Conservation (phyloP, 371 early-diverging fungal genomes). For the Umbelopsis sp. region DNA sequence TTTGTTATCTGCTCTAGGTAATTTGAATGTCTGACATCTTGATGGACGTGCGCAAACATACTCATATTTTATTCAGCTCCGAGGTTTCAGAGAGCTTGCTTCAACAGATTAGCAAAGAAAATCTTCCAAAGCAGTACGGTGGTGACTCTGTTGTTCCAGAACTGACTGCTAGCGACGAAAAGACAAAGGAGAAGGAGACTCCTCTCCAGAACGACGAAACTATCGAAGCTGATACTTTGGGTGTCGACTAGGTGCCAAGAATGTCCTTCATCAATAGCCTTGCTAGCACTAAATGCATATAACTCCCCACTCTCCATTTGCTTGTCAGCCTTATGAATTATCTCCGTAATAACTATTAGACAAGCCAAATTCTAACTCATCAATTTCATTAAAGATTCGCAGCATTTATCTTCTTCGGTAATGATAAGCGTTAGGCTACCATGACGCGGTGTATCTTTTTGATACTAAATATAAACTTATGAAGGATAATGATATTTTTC, state of each 20-base stretch:
- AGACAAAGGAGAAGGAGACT: background rate
- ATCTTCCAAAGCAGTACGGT: constrained; percentile 6
- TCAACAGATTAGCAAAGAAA: background rate
- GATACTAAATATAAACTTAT: too few species aligned
- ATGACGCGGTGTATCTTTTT: too few species aligned
- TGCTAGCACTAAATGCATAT: background rate
- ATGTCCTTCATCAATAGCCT: too few species aligned
- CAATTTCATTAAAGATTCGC: too few species aligned
- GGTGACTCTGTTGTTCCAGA: background rate
- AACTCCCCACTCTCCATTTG: background rate
- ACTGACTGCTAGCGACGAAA: background rate
- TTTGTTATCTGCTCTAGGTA: constrained; percentile 59
- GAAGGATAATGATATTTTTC: too few species aligned
- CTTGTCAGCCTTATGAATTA: background rate
- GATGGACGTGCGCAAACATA: too few species aligned
- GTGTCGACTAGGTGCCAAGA: background rate
- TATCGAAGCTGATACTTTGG: background rate
- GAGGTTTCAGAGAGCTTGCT: background rate
- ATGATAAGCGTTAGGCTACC: too few species aligned
- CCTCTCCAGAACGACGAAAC: background rate
- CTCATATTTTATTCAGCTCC: background rate
- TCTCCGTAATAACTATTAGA: too few species aligned
- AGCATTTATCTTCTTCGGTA: too few species aligned
- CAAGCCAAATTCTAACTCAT: too few species aligned
- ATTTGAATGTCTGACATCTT: too few species aligned